Evolutionary conservation across 805 yeast species (phyloP), one percentile per base, ranked within the genome.

Genomic region (Scheffersomyces amazonensis): DNA sequence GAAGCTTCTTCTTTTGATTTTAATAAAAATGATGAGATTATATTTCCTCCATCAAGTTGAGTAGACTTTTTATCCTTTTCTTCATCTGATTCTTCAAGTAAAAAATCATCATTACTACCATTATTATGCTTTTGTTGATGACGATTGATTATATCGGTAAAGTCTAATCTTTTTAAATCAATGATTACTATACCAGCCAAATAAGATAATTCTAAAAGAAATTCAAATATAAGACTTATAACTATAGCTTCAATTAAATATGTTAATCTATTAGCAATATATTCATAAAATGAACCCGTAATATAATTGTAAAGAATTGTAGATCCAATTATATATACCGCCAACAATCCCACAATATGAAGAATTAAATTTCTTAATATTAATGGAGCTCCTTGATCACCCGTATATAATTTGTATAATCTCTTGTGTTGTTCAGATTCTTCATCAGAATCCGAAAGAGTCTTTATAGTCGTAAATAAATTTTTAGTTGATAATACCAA

Each of bases 171-270:
- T 33, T 81, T 73, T 21, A 81, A 61, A 60, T 87, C 95, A 27
- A 87, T 75, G 13, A 83, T 71, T 21, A 86, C 61, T 1, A 85
- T 77, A 0, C 88, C 79, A 1, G 80, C 64, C 41, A 85, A 75
- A 55, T 70, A 86, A 1, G 90, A 76, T 34, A 79, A 52, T 46
- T 81, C 87, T 27, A 87, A 60, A 4, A 73, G 40, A 51, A 78
- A 83, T 45, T 83, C 87, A 28, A 81, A 57, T 1, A 76, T 20
- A n/a, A 84, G 47, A 0, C 81, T 72, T 20, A 73, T 36, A 1
- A 71, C 48, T 1, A 76, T 31, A 12, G 47, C 40, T 32, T 37
- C 20, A 10, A 18, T 24, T 16, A 35, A 34, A n/a, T 34, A 38
- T 3, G 31, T 27, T 11, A 51, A 41, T 22, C 46, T 48, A 5